These are phyloP conservation scores for Komagataella ulmi DNA, from an alignment of 805 yeast species.

Conservation along the genomic window DNA sequence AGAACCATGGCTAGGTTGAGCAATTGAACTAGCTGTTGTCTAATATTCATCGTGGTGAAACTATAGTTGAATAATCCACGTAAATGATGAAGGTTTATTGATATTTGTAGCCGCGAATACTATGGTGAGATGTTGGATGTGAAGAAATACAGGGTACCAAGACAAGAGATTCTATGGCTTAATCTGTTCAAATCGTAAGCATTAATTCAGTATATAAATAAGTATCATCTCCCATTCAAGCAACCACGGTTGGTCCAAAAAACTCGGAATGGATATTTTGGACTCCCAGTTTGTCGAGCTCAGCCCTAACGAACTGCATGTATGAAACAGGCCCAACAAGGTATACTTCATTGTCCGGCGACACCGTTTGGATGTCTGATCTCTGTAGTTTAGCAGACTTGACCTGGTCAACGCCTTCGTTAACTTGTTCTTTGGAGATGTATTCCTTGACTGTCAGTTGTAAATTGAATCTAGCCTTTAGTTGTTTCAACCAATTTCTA, in stretches of 20 bases:
- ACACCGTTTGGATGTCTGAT: conserved; percentile 12
- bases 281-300: conserved; percentile 10
- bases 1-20: conserved; percentile 68
- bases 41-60: conserved; percentile 35
- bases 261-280: conserved; percentile 14
- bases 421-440: conserved; percentile 7
- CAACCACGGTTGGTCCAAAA: conserved; percentile 20
- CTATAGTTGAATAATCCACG: not conserved
- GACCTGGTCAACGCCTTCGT: conserved; percentile 1
- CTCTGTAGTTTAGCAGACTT: conserved; percentile 6
- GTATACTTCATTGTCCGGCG: conserved; percentile 14
- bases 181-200: not conserved
- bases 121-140: not conserved
- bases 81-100: not conserved
- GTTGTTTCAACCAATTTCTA: conserved; percentile 8
- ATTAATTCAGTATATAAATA: not conserved
- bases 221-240: not conserved
- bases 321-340: conserved; percentile 21
- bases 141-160: no score
- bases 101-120: not conserved
- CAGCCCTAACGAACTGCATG: conserved; percentile 15
- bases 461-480: conserved; percentile 7
- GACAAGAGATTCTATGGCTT: not conserved
- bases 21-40: conserved; percentile 49
- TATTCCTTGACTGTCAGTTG: conserved; percentile 12